Base-by-base conservation (phyloP, 1,284 basidiomycete genomes). In the Ceraceosorus bombacis region DNA sequence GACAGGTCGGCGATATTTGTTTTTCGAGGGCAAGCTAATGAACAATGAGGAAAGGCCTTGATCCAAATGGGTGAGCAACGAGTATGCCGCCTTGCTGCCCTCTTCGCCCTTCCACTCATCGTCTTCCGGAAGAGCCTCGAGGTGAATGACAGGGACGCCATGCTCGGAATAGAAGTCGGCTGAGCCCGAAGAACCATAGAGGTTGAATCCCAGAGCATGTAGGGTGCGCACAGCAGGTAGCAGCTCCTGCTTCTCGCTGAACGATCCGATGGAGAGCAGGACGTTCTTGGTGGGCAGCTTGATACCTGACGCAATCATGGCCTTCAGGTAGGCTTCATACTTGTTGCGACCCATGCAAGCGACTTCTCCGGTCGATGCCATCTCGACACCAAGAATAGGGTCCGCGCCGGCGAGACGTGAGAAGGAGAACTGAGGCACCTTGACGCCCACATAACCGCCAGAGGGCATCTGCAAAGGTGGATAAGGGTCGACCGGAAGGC, bases 281-380 rank as follows among this genome's bases (percentile, higher is more conserved):
- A 96, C 90, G 75, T 94, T 96, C 82, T 94, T 92, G 83, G 94
- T 91, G 43, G 94, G 95, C 1, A 86, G 86, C 46, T 87, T 84
- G 72, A 97, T 95, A 41, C 94, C 93, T 2, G 94, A 95, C 37
- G 94, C 94, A 68, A 98, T 89, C 67, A 97, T 83, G 4, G 90
- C 92, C 81, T 97, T 97, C 75, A 97, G 82, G 79, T 98, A 98
- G 5, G 94, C 94, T 78, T 98, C 94, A 79, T 96, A 97, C 80
- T 94, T 95, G 82, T 98, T 88, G 70, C 84, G 86, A 38, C 95
- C 94, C 79, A 98, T 98, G 80, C 94, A 97, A 46, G 95, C 95
- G 39, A 98, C 94, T 79, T 98, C 94, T 67, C 94, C 94, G 1
- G 94, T 98, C n/a, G 94, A 97, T 13, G 94, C 94, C 94, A 98